These are phyloP conservation scores for Penicillium atrosanguineum DNA, from an alignment of 495 filamentous ascomycete genomes.

Conservation along the genomic window DNA sequence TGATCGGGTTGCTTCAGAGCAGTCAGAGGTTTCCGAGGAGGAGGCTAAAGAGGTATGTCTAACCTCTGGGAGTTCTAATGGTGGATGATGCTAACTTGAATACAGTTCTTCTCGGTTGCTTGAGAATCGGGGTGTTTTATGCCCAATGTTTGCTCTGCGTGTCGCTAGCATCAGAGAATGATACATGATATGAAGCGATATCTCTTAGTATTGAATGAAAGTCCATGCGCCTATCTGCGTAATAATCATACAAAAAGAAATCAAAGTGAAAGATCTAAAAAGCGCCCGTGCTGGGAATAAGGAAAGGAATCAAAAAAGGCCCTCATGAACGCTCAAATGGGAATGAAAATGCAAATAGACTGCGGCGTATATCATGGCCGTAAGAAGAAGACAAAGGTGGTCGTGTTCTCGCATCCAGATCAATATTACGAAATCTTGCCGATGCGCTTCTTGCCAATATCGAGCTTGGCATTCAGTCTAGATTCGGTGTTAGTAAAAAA, in stretches of 20 bases:
- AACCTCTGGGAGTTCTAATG: conserved; percentile 4
- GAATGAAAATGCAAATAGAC: background rate
- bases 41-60: conserved; percentile 60
- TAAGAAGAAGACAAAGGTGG: background rate
- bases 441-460: conserved; percentile 78
- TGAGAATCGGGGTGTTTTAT: conserved; percentile 6
- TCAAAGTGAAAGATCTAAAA: background rate
- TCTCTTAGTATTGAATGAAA: background rate
- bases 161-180: background rate
- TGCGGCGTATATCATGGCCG: background rate
- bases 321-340: conserved; percentile 7
- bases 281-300: conserved; percentile 17
- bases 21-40: conserved; percentile 61
- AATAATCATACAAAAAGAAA: background rate
- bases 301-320: background rate
- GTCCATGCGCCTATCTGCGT: background rate
- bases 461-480: conserved; percentile 71
- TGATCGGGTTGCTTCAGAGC: conserved; percentile 55
- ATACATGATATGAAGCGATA: background rate
- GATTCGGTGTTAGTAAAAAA: conserved; percentile 20
- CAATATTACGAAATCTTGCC: conserved; percentile 62
- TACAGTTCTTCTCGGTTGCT: conserved; percentile 32
- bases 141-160: background rate
- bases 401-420: background rate
- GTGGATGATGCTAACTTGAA: conserved; percentile 10